Base-by-base conservation (phyloP, 73 alveolate species). In the Stentor roeselii region DNA sequence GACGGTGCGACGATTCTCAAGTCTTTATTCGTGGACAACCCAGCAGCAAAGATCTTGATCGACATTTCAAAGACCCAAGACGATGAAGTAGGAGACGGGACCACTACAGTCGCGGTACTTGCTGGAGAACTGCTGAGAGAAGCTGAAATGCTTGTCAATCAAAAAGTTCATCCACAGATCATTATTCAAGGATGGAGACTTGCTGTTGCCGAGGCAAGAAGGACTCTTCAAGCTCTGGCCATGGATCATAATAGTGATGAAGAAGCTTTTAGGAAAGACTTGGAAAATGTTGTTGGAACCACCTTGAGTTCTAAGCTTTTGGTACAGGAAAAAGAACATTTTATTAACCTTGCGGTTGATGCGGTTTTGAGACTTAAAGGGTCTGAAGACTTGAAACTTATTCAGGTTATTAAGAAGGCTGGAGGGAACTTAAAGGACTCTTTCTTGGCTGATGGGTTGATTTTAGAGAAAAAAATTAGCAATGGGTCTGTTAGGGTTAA, bases 11-110 rank as follows among this genome's bases (percentile, higher is more conserved):
- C 99, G 39, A 96, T 96, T 41, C 85, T 96, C 83, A 95, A 84
- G 76, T 92, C 98, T 59, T 93, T 96, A 84, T 91, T 90, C 75
- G 97, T 96, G 27, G 99, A 95, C 86, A 96, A 96, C 90, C 98
- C 99, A 30, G 99, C 99, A 41, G 99, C 99, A 6, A 96, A 94
- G 95, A 96, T 96, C 60, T 84, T 96, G 21, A 95, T 96, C 76
- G 99, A 96, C 78, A 96, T 96, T 85, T 95, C 99, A n/a, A 95
- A 95, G 85, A 95, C 98, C 32, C 94, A 96, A 87, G 99, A 96
- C 89, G 97, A 91, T 60, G 98, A 92, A 83, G 99, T 96, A 11
- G 99, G 99, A 60, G 99, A 96, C 92, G 99, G 99, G 31, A 96
- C 99, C 27, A 96, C 99, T 6, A 95, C 98, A 50, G 99, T 95